phyloP scores from a whole-genome alignment of 139 green algal species.

The Chlorella sp. region DNA sequence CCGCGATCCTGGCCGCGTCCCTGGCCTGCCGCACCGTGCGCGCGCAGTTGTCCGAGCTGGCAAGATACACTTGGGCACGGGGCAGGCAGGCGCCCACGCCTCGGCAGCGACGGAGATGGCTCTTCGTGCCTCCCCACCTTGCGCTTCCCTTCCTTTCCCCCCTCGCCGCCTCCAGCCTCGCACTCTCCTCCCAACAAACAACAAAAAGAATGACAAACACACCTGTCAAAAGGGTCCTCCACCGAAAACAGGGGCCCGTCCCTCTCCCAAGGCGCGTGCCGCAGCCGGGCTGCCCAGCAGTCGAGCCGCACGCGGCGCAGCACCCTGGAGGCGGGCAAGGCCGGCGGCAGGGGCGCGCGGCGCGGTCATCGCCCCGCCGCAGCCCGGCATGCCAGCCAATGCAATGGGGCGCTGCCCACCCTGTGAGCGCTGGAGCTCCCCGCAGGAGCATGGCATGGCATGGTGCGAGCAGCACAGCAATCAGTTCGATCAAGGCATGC shows the following conservation, averaged over 20 bases:
- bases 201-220: too few species aligned
- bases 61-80: neutral
- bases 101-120: too few species aligned
- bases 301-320: slow-evolving; percentile 29
- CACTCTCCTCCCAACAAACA: too few species aligned
- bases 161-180: too few species aligned
- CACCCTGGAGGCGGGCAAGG: slow-evolving; percentile 8
- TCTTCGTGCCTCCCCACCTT: too few species aligned
- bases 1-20: neutral
- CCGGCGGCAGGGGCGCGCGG: neutral
- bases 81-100: neutral
- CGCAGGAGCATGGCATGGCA: too few species aligned
- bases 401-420: too few species aligned
- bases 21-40: slow-evolving; percentile 22
- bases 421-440: too few species aligned
- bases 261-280: slow-evolving; percentile 19
- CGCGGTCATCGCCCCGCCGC: neutral
- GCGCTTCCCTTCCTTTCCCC: too few species aligned
- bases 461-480: too few species aligned
- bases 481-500: too few species aligned
- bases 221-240: slow-evolving; percentile 44
- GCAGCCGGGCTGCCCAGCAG: slow-evolving; percentile 23
- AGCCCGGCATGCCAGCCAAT: too few species aligned
- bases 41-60: slow-evolving; percentile 40
- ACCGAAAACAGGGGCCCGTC: slow-evolving; percentile 19